Evolutionary conservation across 805 yeast genomes (phyloP).

Genomic region (Kuraishia hungarica): DNA sequence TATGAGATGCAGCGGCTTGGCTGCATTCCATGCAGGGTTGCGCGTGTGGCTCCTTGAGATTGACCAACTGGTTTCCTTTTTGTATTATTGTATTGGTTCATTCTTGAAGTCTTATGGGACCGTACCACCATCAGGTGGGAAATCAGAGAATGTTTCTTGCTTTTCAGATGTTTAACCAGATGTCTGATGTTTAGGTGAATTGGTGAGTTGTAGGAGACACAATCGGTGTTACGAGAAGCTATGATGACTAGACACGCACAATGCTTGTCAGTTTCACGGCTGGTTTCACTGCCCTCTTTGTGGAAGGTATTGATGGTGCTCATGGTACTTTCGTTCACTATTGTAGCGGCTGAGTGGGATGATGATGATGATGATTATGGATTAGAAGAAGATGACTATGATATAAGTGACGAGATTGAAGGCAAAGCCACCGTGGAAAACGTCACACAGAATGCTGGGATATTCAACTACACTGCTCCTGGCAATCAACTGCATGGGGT

Average conservation of each 20-base stretch:
- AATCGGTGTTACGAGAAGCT: background rate
- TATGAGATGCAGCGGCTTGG: background rate
- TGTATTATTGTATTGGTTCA: background rate
- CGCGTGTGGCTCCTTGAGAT: background rate
- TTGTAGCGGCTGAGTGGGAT: no score
- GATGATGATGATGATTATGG: no score
- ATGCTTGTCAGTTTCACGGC: background rate
- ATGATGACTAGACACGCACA: background rate
- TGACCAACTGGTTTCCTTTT: background rate
- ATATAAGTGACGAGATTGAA: background rate
- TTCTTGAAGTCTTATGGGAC: no score
- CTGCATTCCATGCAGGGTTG: background rate
- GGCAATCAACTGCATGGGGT: conserved; percentile 51
- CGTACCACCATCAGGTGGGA: no score
- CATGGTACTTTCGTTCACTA: background rate
- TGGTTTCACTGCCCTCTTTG: background rate
- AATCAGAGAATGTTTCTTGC: no score
- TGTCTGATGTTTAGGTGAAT: no score
- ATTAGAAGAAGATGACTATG: background rate
- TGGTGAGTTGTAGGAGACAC: background rate
- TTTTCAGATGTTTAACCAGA: no score
- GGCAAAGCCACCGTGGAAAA: background rate
- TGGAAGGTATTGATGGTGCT: background rate
- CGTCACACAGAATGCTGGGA: background rate
- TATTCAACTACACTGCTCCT: conserved; percentile 1